Conservation (phyloP, 148 eudicot species). For the Rhododendron ferrugineum region DNA sequence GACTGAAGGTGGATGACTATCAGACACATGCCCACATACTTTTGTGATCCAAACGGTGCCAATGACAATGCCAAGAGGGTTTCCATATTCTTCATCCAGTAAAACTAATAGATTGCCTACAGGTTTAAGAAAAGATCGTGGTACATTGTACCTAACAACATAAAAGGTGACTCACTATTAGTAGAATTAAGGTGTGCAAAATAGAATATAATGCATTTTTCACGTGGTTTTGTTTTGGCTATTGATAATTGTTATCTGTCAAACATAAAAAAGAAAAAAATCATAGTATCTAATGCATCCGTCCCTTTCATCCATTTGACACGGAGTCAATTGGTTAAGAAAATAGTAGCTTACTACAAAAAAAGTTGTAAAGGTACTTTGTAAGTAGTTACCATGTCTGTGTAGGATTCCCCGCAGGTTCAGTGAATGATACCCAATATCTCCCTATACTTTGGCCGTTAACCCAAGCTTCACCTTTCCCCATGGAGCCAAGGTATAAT, state of each 20-base stretch:
- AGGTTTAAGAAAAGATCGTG: slow-evolving; percentile 53
- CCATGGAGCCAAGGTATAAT: slow-evolving; percentile 49
- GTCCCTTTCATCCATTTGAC: background rate
- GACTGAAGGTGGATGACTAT: slow-evolving; percentile 25
- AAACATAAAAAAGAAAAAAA: no score
- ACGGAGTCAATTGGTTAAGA: background rate
- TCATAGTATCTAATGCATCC: background rate
- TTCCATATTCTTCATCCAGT: slow-evolving; percentile 56
- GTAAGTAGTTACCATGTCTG: slow-evolving; percentile 36
- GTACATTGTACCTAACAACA: slow-evolving; percentile 53
- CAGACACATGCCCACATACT: slow-evolving; percentile 30
- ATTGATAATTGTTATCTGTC: no score
- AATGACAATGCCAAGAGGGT: slow-evolving; percentile 44
- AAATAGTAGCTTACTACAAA: background rate
- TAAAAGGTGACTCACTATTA: background rate
- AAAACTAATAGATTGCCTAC: slow-evolving; percentile 40
- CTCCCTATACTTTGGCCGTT: slow-evolving; percentile 64
- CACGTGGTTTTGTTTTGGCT: no score
- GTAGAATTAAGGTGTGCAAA: background rate
- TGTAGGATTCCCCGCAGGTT: slow-evolving; percentile 34
- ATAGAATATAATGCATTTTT: background rate
- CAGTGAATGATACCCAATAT: slow-evolving; percentile 53
- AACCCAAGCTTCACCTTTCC: slow-evolving; percentile 64
- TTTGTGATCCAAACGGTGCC: slow-evolving; percentile 36
- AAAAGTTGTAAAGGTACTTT: background rate